Conservation (phyloP, 2,329 filamentous ascomycete genomes). For the Balansia obtecta region DNA sequence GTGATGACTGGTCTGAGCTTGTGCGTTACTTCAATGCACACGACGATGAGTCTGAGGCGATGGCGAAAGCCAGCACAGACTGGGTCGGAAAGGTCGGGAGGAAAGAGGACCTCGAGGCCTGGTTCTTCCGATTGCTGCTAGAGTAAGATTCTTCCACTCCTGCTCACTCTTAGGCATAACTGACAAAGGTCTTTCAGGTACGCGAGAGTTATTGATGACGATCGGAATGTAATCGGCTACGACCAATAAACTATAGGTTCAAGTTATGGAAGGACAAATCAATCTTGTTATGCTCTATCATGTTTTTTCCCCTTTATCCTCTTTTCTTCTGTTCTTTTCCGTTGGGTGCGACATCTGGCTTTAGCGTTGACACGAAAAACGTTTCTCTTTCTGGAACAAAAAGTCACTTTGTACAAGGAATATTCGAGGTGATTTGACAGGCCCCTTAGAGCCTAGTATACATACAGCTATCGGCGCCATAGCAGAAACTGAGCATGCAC, state of each 20-base stretch:
- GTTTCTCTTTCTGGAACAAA: too few species aligned
- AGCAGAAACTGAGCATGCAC: too few species aligned
- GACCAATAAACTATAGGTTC: constrained; percentile 11
- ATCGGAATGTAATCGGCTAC: constrained; percentile 47
- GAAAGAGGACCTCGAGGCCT: constrained; percentile 58
- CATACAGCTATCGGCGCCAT: too few species aligned
- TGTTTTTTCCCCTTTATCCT: too few species aligned
- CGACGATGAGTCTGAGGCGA: constrained; percentile 46
- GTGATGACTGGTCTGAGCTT: constrained; percentile 75
- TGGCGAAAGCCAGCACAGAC: constrained; percentile 52
- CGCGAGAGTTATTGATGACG: constrained; percentile 51
- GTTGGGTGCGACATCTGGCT: too few species aligned
- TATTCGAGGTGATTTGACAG: too few species aligned
- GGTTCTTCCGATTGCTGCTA: constrained; percentile 54
- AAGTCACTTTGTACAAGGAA: too few species aligned
- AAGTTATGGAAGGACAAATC: not conserved
- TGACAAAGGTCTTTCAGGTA: constrained; percentile 30
- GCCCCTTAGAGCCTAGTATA: too few species aligned
- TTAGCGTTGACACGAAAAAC: too few species aligned
- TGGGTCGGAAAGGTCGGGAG: constrained; percentile 63
- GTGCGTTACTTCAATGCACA: constrained; percentile 66
- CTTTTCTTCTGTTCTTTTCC: too few species aligned
- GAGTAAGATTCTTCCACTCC: constrained; percentile 37
- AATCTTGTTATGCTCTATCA: too few species aligned
- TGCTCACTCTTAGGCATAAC: too few species aligned